Evolutionary conservation across 768 basidiomycete genomes (phyloP).

Genomic region (Piloderma croceum): DNA sequence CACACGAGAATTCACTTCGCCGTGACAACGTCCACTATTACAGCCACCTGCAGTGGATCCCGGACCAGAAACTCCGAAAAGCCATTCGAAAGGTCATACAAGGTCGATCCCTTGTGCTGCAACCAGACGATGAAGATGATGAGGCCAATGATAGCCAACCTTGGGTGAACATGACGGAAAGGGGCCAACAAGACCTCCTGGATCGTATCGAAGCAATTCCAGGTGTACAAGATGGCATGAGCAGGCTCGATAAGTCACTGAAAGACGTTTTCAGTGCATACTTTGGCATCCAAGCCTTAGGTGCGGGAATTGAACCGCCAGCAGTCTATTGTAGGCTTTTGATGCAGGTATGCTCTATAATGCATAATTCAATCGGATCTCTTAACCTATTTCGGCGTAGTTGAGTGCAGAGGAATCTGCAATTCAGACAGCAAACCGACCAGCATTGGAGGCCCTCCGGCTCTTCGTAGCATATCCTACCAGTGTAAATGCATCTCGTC

Average conservation of each 20-base stretch:
- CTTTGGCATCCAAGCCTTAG: background rate
- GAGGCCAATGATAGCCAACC: background rate
- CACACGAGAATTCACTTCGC: constrained; percentile 6
- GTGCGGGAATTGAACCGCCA: background rate
- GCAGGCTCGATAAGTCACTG: background rate
- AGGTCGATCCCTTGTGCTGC: background rate
- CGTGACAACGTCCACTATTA: constrained; percentile 5
- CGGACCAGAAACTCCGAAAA: background rate
- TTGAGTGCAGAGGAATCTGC: no score
- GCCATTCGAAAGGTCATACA: background rate
- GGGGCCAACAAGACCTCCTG: background rate
- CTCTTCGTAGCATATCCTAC: background rate
- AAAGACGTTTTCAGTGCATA: background rate
- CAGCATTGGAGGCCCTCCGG: background rate
- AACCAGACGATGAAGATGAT: background rate
- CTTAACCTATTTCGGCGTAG: constrained; percentile 1
- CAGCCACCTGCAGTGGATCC: constrained; percentile 7
- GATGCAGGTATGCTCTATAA: background rate
- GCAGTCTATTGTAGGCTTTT: background rate
- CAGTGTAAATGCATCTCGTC: background rate
- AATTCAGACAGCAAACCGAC: no score
- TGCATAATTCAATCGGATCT: no score
- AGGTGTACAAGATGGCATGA: background rate
- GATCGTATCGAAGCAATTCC: background rate
- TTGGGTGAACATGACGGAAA: background rate